Base-by-base conservation (phyloP, 129 eudicot genomes). In the Escallonia rubra region DNA sequence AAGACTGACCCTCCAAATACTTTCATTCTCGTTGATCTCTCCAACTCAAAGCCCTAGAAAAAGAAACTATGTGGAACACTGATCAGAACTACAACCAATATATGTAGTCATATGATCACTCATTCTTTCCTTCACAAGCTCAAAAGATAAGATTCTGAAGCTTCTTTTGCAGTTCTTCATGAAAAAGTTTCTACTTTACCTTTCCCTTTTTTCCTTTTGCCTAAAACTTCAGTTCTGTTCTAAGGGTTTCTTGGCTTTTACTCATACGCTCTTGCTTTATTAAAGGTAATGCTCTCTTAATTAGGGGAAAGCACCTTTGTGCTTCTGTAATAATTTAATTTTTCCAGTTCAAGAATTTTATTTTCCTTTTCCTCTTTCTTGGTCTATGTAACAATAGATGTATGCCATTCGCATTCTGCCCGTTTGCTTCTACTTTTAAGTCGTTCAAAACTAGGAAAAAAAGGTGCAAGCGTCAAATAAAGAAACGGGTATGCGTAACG, bases 111-210 rank as follows among this genome's bases (percentile, higher is more conserved):
- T 67, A 66, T 69, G 38, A 46, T 63, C 23, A 64, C 72, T 75
- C 78, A 81, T 81, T 73, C 82, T 73, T 85, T 79, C 49, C 87
- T 78, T 85, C 45, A 67, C 56, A 56, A 12, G n/a, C 61, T 41
- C 13, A 65, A 71, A 63, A 67, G 57, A 57, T 49, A 44, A 47
- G 44, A 73, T 64, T 63, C 78, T 41, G 15, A 7, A 61, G 23
- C 48, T 53, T 23, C 41, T 57, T 46, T 10, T 10, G 4, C 15
- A 0, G 38, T 14, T 40, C 0, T 34, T 15, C 11, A 15, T 11
- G 5, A 23, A 38, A 64, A 64, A 23, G 57, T 40, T 53, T 15
- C 38, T 4, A 13, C 48, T 48, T 1, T 10, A 7, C 4, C n/a
- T 43, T 43, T 34, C 7, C 38, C 12, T 41, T 42, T 57, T 8